Base-by-base conservation (phyloP, 139 green algal species). In the Chlorella sorokiniana region DNA sequence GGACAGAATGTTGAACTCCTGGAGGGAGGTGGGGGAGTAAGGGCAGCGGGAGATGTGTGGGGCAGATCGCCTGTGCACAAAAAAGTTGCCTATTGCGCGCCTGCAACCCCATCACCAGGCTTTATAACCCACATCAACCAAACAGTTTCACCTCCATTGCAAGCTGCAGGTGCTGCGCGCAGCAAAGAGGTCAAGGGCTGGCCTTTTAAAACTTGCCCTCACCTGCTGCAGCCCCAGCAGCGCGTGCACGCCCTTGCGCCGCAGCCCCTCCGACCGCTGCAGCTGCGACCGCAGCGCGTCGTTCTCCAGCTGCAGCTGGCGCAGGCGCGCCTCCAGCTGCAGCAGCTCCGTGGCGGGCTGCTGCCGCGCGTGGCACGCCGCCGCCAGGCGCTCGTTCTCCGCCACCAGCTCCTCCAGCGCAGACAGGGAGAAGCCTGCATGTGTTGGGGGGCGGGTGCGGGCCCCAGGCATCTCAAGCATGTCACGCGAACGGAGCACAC, bases 391-490 rank as follows among this genome's bases (percentile, higher is more conserved):
- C 40, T 76, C 52, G 54, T 76, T 82, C 65, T 85, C 81, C 14
- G 41, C 67, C 18, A 87, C 29, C 52, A 87, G 48, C 69, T 87
- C 68, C 81, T 87, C 83, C 41, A 87, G 29, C 23, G 48, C 78
- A 51, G 33, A 11, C 37, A 87, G 38, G 9, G 76, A 84, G 74
- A 87, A 87, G 0, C 74, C 76, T 86, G 82, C 64, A 48, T 31
- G 25, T 14, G 9, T 22, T 11, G 31, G 20, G 22, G 51, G 45
- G 31, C n/a, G 68, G 38, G 10, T 65, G 18, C 62, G 31, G 42
- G 67, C 38, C 29, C 37, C 42, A 81, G 44, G 37, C 23, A 37
- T 61, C 11, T 29, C 42, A 27, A 37, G 61, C 33, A 68, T 40
- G 9, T 11, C 35, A 45, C 16, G 20, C 35, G 5, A 14, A n/a